A percentile compares a stretch with the other conserved stretches of the same genome.
These are phyloP conservation scores for Sugiyamaella pinicola DNA, from an alignment of 1,139 yeast species.

Conservation along the genomic window DNA sequence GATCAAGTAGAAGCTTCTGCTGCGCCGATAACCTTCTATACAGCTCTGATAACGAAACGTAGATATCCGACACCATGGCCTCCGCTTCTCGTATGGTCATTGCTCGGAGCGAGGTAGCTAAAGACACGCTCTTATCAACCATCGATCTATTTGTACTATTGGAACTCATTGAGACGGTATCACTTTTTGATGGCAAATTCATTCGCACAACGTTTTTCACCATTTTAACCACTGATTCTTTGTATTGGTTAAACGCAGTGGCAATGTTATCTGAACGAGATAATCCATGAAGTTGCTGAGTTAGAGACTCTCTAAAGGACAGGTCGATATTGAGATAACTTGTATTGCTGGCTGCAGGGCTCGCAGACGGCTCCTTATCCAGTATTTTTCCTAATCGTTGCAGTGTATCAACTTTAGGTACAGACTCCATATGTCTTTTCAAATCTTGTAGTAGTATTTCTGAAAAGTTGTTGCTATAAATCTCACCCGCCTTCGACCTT, in stretches of 20 bases:
- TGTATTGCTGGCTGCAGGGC: constrained; percentile 27
- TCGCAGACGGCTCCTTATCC: constrained; percentile 26
- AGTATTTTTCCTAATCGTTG: constrained; percentile 48
- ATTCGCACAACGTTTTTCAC: constrained; percentile 70
- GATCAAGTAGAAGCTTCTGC: constrained; percentile 74
- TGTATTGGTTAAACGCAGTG: constrained; percentile 66
- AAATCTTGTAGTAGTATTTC: constrained; percentile 62
- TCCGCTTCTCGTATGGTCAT: constrained; percentile 77
- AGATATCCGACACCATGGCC: constrained; percentile 63
- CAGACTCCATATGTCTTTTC: constrained; percentile 55
- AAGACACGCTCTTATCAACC: constrained; percentile 39
- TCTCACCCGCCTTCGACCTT: constrained; percentile 63
- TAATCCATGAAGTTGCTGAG: constrained; percentile 55
- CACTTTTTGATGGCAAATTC: constrained; percentile 54
- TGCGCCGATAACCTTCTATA: constrained; percentile 74
- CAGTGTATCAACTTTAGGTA: constrained; percentile 55
- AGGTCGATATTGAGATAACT: constrained; percentile 46
- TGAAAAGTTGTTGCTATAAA: constrained; percentile 60
- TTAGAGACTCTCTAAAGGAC: constrained; percentile 47
- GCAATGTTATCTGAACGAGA: constrained; percentile 64
- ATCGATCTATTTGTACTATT: constrained; percentile 31
- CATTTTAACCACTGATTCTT: constrained; percentile 67
- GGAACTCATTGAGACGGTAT: constrained; percentile 34
- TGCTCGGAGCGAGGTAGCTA: constrained; percentile 61
- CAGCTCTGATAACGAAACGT: constrained; percentile 67